These are phyloP conservation scores for Strobilomyces dryophilus DNA, from an alignment of 768 basidiomycete species.

Conservation along the genomic window DNA sequence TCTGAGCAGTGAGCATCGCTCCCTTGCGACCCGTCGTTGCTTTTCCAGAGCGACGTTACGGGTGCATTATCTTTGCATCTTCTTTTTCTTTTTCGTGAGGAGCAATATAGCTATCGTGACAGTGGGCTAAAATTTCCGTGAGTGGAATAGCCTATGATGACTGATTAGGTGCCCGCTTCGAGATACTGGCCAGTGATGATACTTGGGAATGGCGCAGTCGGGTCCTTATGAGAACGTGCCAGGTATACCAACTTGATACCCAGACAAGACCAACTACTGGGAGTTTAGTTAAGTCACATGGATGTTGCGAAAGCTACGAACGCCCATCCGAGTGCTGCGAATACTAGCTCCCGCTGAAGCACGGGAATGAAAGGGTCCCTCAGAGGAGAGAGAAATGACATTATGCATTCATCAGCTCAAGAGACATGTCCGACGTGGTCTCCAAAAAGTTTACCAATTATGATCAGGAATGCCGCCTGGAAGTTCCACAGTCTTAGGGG, in stretches of 20 bases:
- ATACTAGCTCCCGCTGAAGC: conserved; percentile 58
- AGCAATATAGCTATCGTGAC: conserved; percentile 60
- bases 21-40: too few relatives aligned
- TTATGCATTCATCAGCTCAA: conserved; percentile 30
- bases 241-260: conserved; percentile 60
- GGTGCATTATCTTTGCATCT: too few relatives aligned
- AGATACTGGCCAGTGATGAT: conserved; percentile 53
- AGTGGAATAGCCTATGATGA: neutral
- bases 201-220: conserved; percentile 35
- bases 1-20: too few relatives aligned
- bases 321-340: conserved; percentile 56
- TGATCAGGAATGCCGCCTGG: conserved; percentile 61
- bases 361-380: conserved; percentile 64
- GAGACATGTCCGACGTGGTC: neutral
- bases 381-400: conserved; percentile 63
- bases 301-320: conserved; percentile 31
- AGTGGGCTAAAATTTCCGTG: conserved; percentile 39
- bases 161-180: conserved; percentile 34
- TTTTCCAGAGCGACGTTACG: too few relatives aligned
- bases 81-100: too few relatives aligned
- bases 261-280: conserved; percentile 58
- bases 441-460: conserved; percentile 45
- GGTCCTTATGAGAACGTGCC: conserved; percentile 42
- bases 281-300: neutral
- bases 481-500: neutral